A percentile compares a stretch with the other conserved stretches of the same genome.
Evolutionary conservation across 2,329 filamentous ascomycete genomes (phyloP).

Genomic region (Xylariaceae sp.): DNA sequence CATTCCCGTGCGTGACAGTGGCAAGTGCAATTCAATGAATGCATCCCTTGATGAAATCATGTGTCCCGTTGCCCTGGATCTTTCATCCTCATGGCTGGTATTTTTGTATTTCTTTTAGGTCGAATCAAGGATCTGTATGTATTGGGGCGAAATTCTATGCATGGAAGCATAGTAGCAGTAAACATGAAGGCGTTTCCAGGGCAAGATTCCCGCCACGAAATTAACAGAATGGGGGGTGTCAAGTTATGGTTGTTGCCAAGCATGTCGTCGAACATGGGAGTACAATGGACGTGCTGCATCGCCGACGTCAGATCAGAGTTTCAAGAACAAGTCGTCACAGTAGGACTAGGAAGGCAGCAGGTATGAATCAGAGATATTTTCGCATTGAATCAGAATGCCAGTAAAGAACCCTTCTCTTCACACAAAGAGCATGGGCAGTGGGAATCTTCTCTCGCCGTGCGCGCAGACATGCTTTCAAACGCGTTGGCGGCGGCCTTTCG

Average conservation of each 20-base stretch:
- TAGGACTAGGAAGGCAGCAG: conserved; percentile 9
- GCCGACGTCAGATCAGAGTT: conserved; percentile 13
- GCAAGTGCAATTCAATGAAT: conserved; percentile 2
- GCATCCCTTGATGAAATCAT: conserved; percentile 3
- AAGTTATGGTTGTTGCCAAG: conserved; percentile 14
- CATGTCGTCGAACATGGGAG: conserved; percentile 11
- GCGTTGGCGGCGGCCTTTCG: conserved; percentile 35
- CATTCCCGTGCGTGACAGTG: conserved; percentile 8
- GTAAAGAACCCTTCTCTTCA: conserved; percentile 11
- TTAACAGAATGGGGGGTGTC: conserved; percentile 14
- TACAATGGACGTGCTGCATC: conserved; percentile 9
- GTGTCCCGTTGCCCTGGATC: background rate
- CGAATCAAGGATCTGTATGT: conserved; percentile 8
- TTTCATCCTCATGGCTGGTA: conserved; percentile 1
- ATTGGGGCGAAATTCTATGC: conserved; percentile 10
- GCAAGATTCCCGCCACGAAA: conserved; percentile 10
- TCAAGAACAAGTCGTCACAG: conserved; percentile 17
- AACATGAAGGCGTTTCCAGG: conserved; percentile 7
- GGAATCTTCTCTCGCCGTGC: conserved; percentile 23
- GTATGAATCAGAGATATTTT: conserved; percentile 21
- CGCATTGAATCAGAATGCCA: conserved; percentile 25
- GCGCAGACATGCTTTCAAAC: conserved; percentile 6
- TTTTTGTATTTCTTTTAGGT: background rate
- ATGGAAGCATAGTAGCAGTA: conserved; percentile 11
- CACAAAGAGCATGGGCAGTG: conserved; percentile 20